Conservation (phyloP, 352 stramenopile genomes). For the Phytopythium sindhum region DNA sequence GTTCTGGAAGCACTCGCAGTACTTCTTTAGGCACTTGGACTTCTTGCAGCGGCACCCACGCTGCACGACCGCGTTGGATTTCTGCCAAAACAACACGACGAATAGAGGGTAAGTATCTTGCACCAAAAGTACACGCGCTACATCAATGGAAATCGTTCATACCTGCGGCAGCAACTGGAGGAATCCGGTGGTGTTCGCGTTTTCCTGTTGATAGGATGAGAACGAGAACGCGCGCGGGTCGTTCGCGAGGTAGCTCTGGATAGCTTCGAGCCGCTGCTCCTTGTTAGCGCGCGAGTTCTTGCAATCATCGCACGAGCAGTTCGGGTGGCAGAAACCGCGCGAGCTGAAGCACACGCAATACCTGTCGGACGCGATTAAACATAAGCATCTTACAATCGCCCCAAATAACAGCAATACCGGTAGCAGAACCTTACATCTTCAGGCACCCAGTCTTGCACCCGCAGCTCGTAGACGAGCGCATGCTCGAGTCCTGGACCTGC, state of each 20-base stretch:
- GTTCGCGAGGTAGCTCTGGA: slow-evolving; percentile 74
- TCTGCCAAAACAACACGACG: slow-evolving; percentile 16
- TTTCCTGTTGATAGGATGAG: slow-evolving; percentile 30
- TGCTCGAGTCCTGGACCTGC: slow-evolving; percentile 69
- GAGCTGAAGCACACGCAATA: slow-evolving; percentile 86
- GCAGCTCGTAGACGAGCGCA: slow-evolving; percentile 71
- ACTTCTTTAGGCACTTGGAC: slow-evolving; percentile 97
- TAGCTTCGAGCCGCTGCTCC: slow-evolving; percentile 66
- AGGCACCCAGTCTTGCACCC: slow-evolving; percentile 84
- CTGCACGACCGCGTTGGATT: slow-evolving; percentile 69
- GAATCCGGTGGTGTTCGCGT: slow-evolving; percentile 37
- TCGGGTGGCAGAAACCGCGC: slow-evolving; percentile 69
- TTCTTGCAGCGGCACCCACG: slow-evolving; percentile 96
- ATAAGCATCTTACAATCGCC: background rate
- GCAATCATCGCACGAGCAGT: slow-evolving; percentile 70
- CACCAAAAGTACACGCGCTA: background rate
- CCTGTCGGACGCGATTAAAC: background rate
- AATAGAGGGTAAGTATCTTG: background rate
- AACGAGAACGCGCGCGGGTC: slow-evolving; percentile 76
- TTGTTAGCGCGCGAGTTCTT: slow-evolving; percentile 58
- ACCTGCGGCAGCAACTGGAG: slow-evolving; percentile 70
- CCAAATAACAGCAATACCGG: background rate
- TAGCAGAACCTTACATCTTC: slow-evolving; percentile 50
- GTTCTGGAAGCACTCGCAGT: slow-evolving; percentile 98
- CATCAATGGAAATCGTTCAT: background rate